A percentile compares a stretch with the other conserved stretches of the same genome.
These are phyloP conservation scores for Yarrowia porcina DNA, from an alignment of 805 yeast species.

Conservation along the genomic window DNA sequence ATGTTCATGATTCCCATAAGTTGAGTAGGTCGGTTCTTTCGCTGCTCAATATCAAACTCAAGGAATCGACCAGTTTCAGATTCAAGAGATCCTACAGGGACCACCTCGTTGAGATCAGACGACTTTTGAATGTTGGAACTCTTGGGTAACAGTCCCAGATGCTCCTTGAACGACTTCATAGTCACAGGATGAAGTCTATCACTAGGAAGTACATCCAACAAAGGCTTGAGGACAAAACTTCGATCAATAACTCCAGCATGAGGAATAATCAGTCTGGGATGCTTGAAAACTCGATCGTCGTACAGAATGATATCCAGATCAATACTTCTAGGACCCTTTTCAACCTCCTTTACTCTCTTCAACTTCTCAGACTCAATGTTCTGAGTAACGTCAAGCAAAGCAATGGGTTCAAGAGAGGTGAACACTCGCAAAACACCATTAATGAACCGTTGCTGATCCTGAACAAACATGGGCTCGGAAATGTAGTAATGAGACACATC, in stretches of 20 bases:
- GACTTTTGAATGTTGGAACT: conserved; percentile 33
- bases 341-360: conserved; percentile 68
- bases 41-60: conserved; percentile 47
- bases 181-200: conserved; percentile 75
- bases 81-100: conserved; percentile 27
- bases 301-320: conserved; percentile 85
- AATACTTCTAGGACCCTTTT: conserved; percentile 88
- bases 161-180: conserved; percentile 73
- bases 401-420: conserved; percentile 64
- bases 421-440: conserved; percentile 74
- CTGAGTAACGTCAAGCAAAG: conserved; percentile 60
- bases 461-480: conserved; percentile 88
- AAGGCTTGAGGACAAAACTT: conserved; percentile 83
- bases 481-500: conserved; percentile 76
- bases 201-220: conserved; percentile 74
- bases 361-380: conserved; percentile 72
- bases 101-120: conserved; percentile 32
- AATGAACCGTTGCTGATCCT: conserved; percentile 74
- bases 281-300: conserved; percentile 54
- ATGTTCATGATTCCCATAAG: conserved; percentile 86
- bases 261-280: conserved; percentile 66
- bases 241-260: conserved; percentile 87
- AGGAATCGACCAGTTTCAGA: conserved; percentile 32
- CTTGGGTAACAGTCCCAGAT: conserved; percentile 55
- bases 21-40: conserved; percentile 49